Conservation (phyloP, 1,284 basidiomycete genomes). For the Peniophora sp. region DNA sequence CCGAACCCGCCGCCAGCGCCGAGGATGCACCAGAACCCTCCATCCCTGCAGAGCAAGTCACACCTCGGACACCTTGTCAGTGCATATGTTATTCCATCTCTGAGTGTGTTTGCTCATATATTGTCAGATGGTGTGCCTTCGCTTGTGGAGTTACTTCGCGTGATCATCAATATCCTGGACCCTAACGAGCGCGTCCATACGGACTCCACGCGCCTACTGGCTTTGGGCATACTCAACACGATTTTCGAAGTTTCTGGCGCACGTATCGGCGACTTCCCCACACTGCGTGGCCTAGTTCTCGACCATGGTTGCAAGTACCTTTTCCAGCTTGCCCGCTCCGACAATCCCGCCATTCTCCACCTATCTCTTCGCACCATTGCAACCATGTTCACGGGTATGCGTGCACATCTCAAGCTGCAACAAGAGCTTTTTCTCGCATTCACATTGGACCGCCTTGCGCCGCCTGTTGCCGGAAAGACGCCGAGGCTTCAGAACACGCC, state of each 20-base stretch:
- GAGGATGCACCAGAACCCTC: neutral
- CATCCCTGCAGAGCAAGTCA: neutral
- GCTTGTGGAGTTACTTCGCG: constrained; percentile 87
- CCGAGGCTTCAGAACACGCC: constrained; percentile 23
- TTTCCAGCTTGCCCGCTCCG: constrained; percentile 89
- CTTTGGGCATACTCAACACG: constrained; percentile 84
- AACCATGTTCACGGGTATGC: constrained; percentile 85
- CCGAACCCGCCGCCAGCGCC: neutral
- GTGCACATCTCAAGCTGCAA: constrained; percentile 88
- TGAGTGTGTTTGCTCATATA: constrained; percentile 7
- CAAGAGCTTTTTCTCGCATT: constrained; percentile 94
- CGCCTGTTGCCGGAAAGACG: constrained; percentile 27
- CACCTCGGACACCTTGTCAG: neutral
- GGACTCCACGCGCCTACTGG: constrained; percentile 89
- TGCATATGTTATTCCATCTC: neutral
- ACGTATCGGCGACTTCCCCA: constrained; percentile 69
- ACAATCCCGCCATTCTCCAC: constrained; percentile 76
- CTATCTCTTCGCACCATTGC: constrained; percentile 80
- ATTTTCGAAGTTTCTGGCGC: constrained; percentile 83
- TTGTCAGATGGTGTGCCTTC: constrained; percentile 82
- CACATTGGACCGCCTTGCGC: constrained; percentile 83
- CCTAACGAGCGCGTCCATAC: constrained; percentile 94
- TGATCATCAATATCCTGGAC: constrained; percentile 92
- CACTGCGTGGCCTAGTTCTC: constrained; percentile 64
- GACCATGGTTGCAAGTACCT: constrained; percentile 95